Evolutionary conservation across 2,329 filamentous ascomycete genomes (phyloP).

Genomic region (Trichoderma aggressivum): DNA sequence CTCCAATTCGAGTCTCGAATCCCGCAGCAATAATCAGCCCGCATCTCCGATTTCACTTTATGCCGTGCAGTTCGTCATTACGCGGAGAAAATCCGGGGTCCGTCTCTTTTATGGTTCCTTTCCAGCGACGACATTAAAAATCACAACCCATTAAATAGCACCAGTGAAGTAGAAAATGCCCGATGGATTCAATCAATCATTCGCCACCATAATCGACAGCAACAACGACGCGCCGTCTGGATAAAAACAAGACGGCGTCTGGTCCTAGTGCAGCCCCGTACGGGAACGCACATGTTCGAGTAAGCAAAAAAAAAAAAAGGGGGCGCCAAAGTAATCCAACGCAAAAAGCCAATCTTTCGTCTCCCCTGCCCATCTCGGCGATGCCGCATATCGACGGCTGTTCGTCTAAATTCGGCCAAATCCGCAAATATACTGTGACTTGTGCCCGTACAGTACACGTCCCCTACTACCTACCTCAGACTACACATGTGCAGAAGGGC

Average conservation of each 20-base stretch:
- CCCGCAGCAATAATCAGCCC: not conserved
- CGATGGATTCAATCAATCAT: not conserved
- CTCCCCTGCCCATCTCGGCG: not conserved
- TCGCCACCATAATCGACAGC: not conserved
- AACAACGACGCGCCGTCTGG: not conserved
- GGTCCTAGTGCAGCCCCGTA: not conserved
- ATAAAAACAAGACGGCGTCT: not conserved
- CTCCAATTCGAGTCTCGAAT: not conserved
- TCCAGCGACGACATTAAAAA: not conserved
- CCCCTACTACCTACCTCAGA: not conserved
- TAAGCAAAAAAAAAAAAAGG: not conserved
- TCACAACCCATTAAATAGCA: not conserved
- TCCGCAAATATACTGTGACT: not conserved
- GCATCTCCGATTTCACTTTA: not conserved
- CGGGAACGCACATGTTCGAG: not conserved
- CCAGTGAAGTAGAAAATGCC: too few relatives aligned
- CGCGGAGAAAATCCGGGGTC: not conserved
- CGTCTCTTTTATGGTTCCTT: not conserved
- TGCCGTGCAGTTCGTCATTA: not conserved
- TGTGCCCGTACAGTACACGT: not conserved
- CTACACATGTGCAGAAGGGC: not conserved
- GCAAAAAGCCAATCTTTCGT: not conserved
- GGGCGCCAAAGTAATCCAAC: not conserved
- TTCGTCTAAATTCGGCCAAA: not conserved
- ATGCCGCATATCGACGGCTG: constrained; percentile 3